Evolutionary conservation across 2,329 filamentous ascomycete species (phyloP), one percentile per base, ranked within the genome.

Genomic region (Ustulina deusta): DNA sequence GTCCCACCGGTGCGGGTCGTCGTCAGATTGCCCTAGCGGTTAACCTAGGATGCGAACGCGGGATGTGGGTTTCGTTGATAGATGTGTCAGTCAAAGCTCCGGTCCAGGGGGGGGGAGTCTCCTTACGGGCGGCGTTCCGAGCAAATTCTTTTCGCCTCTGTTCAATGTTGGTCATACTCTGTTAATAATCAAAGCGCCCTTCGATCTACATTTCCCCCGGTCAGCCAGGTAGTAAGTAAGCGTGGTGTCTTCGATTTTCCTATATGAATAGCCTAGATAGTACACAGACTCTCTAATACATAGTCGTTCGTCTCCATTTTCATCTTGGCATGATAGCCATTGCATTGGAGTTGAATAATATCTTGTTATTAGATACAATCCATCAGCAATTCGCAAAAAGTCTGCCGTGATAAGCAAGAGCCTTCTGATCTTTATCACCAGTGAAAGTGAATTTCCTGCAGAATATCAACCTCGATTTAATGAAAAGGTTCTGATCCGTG

Each of bases 1-100:
- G 56, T 58, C 44, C 65, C 65, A 68, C 61, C 65, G 29, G 38
- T 65, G 65, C 56, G 57, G 65, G 65, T 68, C 65, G 42, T 27
- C 34, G 61, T 51, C 27, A 56, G 27, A 61, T 60, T n/a, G 34
- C 44, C 44, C 29, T 20, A 27, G 17, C 34, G 34, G 34, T 29
- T n/a, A 57, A 57, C 42, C 20, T 54, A n/a, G 61, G 55, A n/a
- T n/a, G n/a, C n/a, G n/a, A 61, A 61, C 58, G 51, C 61, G 65
- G 65, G 36, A 58, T 61, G 66, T 65, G 66, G 62, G 57, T 58
- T 65, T 64, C n/a, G 40, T 20, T 36, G 34, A 40, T 54, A 38
- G 38, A 62, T 62, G 66, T 65, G 62, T 61, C 57, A 65, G 15
- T 52, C 36, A 38, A 57, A 34, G 44, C 66, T 65, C 66, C 66